Evolutionary conservation across 176 grass and related monocot species (phyloP).

Genomic region (Typha latifolia): DNA sequence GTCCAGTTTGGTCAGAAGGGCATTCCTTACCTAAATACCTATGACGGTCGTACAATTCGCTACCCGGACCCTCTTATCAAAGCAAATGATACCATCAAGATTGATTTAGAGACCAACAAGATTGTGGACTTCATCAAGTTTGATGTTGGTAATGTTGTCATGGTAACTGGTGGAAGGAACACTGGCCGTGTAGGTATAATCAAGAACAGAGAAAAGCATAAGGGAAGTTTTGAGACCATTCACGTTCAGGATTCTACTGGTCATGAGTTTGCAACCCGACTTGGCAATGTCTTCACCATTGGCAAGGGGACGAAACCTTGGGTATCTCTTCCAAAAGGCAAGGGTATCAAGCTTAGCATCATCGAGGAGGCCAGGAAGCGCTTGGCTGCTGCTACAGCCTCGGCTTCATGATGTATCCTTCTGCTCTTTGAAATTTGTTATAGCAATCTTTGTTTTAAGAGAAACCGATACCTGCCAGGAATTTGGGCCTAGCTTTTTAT

Average conservation of each 20-base stretch:
- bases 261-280: neutral
- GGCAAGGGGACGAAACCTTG: neutral
- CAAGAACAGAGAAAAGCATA: neutral
- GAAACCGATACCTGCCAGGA: too few species aligned
- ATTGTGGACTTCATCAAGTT: conserved; percentile 1
- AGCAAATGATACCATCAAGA: neutral
- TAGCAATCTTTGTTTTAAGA: too few species aligned
- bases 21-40: neutral
- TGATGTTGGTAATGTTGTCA: neutral
- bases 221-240: neutral
- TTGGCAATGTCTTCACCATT: neutral
- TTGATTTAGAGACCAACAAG: neutral
- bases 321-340: neutral
- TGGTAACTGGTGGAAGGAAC: neutral
- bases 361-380: neutral
- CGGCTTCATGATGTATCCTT: neutral
- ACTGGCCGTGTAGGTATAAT: neutral
- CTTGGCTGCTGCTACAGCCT: neutral
- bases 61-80: neutral
- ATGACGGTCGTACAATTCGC: neutral
- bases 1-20: neutral
- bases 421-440: too few species aligned
- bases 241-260: neutral
- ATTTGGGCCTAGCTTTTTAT: too few species aligned
- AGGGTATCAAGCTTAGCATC: neutral